Evolutionary conservation across 192 early-diverging fungal species (phyloP).

Genomic region (Phycomyces blakesleeanus): DNA sequence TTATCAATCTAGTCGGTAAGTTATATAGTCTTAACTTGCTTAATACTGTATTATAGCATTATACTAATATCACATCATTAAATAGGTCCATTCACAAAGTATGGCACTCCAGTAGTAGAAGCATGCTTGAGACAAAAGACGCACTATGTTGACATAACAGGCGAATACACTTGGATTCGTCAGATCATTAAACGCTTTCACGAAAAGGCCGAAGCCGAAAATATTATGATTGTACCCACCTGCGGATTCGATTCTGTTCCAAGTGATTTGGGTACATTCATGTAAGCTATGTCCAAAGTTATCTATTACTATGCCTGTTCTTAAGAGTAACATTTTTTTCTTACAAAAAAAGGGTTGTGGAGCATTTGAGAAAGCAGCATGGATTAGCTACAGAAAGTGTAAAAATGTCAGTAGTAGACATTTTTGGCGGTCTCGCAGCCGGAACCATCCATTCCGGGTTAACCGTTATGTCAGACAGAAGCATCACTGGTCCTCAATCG

Average conservation of each 20-base stretch:
- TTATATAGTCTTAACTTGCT: not conserved
- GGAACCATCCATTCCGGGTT: slow-evolving; percentile 58
- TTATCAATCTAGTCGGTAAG: slow-evolving; percentile 76
- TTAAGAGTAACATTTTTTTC: too few species aligned
- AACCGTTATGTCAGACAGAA: slow-evolving; percentile 22
- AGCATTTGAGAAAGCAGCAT: slow-evolving; percentile 47
- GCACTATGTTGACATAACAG: slow-evolving; percentile 91
- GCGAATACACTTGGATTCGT: slow-evolving; percentile 64
- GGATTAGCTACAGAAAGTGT: slow-evolving; percentile 51
- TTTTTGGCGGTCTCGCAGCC: slow-evolving; percentile 58
- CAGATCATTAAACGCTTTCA: slow-evolving; percentile 66
- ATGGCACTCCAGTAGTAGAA: slow-evolving; percentile 69
- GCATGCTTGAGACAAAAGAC: slow-evolving; percentile 65
- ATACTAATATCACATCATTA: not conserved
- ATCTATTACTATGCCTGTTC: not conserved
- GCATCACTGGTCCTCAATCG: not conserved
- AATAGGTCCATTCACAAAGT: slow-evolving; percentile 59
- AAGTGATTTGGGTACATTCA: slow-evolving; percentile 76
- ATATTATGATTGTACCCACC: slow-evolving; percentile 70
- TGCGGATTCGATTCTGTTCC: slow-evolving; percentile 94
- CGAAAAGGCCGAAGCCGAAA: slow-evolving; percentile 56
- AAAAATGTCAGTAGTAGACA: slow-evolving; percentile 54
- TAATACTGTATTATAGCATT: not conserved
- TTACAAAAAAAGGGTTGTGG: slow-evolving; percentile 39
- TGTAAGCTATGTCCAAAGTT: slow-evolving; percentile 39